phyloP scores from a whole-genome alignment of 257 asterid genomes.

The Ophiorrhiza pumila region DNA sequence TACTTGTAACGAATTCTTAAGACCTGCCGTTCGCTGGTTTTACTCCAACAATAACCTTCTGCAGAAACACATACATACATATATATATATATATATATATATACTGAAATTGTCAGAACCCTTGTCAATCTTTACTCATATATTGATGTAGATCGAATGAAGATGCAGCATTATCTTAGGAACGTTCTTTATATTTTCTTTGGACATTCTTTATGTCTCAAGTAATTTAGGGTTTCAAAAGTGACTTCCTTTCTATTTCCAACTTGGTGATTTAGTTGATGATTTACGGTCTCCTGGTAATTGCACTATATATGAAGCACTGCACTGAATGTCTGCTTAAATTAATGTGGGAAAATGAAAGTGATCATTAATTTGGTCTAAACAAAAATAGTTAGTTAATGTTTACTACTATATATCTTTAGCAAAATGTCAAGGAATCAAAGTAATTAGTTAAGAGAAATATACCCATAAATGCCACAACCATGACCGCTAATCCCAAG shows the following conservation, averaged over 20 bases:
- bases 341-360: background rate
- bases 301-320: background rate
- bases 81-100: too few relatives aligned
- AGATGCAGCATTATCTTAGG: background rate
- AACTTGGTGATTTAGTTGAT: background rate
- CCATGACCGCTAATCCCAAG: conserved; percentile 75
- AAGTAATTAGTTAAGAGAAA: conserved; percentile 8
- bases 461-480: conserved; percentile 80
- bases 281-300: background rate
- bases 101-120: background rate
- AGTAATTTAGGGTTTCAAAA: conserved; percentile 12
- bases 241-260: background rate
- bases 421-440: background rate
- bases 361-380: background rate
- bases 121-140: background rate
- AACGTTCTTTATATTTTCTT: background rate
- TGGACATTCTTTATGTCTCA: background rate
- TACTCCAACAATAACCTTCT: conserved; percentile 96
- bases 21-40: conserved; percentile 74
- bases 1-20: conserved; percentile 71
- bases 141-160: background rate
- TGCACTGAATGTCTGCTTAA: background rate
- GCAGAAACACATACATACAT: conserved; percentile 26
- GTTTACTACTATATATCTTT: background rate
- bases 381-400: background rate